phyloP scores from a whole-genome alignment of 2,329 filamentous ascomycete species.

The Sclerotinia sclerotiorum region DNA sequence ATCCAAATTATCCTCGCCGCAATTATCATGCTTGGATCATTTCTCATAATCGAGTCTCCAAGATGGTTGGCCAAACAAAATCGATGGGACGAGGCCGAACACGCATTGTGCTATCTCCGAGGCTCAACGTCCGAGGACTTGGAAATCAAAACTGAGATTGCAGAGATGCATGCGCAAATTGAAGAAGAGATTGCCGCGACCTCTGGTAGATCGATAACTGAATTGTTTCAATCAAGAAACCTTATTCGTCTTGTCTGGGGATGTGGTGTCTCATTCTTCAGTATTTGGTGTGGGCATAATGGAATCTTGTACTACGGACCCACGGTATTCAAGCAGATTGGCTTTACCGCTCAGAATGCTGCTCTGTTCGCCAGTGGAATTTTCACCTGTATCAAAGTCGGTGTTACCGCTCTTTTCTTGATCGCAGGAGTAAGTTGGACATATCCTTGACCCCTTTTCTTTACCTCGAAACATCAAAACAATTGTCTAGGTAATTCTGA shows the following conservation, averaged over 20 bases:
- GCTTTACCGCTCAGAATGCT: constrained; percentile 26
- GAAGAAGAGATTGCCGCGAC: constrained; percentile 49
- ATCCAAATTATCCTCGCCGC: constrained; percentile 49
- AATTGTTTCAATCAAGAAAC: constrained; percentile 45
- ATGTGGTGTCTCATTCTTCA: constrained; percentile 19
- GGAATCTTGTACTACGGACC: constrained; percentile 20
- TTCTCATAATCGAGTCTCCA: constrained; percentile 50
- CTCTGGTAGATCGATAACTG: constrained; percentile 48
- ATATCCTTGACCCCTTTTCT: not conserved
- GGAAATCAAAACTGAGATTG: constrained; percentile 43
- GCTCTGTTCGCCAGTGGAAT: constrained; percentile 27
- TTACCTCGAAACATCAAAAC: not conserved
- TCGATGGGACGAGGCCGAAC: constrained; percentile 60
- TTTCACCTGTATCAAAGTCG: constrained; percentile 27
- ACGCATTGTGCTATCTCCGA: constrained; percentile 52
- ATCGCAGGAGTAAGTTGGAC: constrained; percentile 9
- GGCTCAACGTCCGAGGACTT: constrained; percentile 42
- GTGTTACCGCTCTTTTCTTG: constrained; percentile 24
- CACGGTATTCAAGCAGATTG: constrained; percentile 26
- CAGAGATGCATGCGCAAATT: constrained; percentile 48
- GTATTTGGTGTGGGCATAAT: constrained; percentile 17
- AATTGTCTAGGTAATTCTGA: not conserved
- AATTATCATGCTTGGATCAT: constrained; percentile 59
- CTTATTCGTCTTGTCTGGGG: constrained; percentile 20
- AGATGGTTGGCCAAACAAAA: constrained; percentile 64